Conservation (phyloP, 1,139 yeast genomes). For the Sugiyamaella pinicola region DNA sequence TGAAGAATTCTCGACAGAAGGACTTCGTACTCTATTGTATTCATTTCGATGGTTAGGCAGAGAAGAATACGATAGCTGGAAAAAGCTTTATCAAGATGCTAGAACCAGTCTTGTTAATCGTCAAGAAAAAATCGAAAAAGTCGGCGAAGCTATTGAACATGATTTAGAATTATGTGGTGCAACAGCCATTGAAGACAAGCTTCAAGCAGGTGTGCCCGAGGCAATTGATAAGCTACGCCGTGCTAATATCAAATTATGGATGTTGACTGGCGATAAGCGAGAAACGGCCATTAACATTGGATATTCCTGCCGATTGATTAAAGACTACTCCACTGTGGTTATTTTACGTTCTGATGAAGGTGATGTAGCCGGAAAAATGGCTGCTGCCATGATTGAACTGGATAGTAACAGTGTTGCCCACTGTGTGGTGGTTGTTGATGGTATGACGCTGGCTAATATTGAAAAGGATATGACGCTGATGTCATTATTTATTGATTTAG, state of each 20-base stretch:
- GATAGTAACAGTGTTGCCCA: constrained; percentile 72
- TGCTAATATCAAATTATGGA: constrained; percentile 96
- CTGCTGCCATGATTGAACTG: constrained; percentile 57
- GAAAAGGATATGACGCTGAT: constrained; percentile 73
- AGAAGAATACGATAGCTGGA: constrained; percentile 67
- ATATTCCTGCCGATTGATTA: constrained; percentile 86
- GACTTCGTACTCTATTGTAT: constrained; percentile 84
- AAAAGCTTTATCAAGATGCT: constrained; percentile 66
- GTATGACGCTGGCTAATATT: constrained; percentile 71
- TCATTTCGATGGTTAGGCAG: constrained; percentile 71
- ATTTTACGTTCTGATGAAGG: constrained; percentile 61
- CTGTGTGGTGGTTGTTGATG: constrained; percentile 91
- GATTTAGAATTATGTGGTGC: constrained; percentile 78
- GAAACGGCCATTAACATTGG: constrained; percentile 98
- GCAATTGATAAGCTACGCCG: constrained; percentile 87
- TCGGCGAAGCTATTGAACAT: constrained; percentile 72
- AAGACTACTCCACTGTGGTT: constrained; percentile 90
- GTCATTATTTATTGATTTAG: constrained; percentile 77
- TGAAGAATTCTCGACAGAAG: constrained; percentile 93
- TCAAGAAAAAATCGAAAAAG: constrained; percentile 62
- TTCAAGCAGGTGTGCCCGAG: constrained; percentile 95
- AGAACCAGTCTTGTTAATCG: constrained; percentile 75
- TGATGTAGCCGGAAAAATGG: constrained; percentile 52
- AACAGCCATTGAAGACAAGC: constrained; percentile 95
- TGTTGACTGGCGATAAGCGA: constrained; percentile 96